A percentile compares a stretch with the other conserved stretches of the same genome.
Conservation (phyloP, 441 rosid species). For the Pelargonium cotyledonis region DNA sequence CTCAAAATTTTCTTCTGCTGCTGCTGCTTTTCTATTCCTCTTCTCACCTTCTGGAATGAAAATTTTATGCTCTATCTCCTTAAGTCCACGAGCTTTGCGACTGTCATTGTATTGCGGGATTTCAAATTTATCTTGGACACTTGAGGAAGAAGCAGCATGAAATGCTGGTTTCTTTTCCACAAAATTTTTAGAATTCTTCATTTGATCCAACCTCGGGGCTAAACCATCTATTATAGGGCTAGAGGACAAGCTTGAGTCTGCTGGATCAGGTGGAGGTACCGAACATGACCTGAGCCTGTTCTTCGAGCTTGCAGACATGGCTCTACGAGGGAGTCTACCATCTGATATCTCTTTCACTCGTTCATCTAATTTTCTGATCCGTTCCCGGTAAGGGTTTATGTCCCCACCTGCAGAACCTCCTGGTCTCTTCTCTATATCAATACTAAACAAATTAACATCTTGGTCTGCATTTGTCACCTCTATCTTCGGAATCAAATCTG, state of each 20-base stretch:
- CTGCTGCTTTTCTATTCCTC: not conserved
- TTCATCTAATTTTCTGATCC: conserved; percentile 1
- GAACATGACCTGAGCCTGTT: conserved; percentile 2
- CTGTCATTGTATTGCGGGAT: conserved; percentile 35
- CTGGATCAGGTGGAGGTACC: not conserved
- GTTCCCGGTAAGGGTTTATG: not conserved
- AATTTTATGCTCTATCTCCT: conserved; percentile 16
- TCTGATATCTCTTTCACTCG: conserved; percentile 1
- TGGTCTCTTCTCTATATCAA: not conserved
- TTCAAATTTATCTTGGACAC: conserved; percentile 45
- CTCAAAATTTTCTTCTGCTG: not conserved
- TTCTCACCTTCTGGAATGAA: conserved; percentile 23
- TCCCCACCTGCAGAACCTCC: not conserved
- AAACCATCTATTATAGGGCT: not conserved
- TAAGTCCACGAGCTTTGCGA: conserved; percentile 18
- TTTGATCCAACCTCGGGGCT: too few species aligned
- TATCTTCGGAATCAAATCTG: not conserved
- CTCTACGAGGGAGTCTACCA: not conserved
- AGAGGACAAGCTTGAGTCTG: conserved; percentile 1
- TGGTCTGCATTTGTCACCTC: not conserved
- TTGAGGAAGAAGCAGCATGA: not conserved
- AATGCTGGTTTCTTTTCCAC: not conserved
- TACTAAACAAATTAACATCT: not conserved
- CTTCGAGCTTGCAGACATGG: not conserved
- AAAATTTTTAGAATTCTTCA: not conserved